A percentile compares a stretch with the other conserved stretches of the same genome.
These are phyloP conservation scores for Claviceps monticola DNA, from an alignment of 2,329 filamentous ascomycete species.

Conservation along the genomic window DNA sequence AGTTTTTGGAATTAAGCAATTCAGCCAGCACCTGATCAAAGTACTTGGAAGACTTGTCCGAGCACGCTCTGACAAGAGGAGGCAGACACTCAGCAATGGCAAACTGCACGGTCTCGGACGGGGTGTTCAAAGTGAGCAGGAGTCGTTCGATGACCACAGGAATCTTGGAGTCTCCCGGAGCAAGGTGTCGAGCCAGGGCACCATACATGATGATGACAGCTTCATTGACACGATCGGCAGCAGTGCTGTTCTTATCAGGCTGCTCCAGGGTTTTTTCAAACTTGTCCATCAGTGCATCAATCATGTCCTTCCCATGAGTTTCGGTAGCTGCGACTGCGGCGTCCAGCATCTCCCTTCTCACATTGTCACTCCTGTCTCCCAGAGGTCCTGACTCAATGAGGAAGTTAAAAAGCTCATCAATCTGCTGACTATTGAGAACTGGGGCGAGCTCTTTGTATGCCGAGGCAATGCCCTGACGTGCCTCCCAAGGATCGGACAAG, in stretches of 20 bases:
- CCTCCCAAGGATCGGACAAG: slow-evolving; percentile 79
- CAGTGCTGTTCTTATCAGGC: slow-evolving; percentile 67
- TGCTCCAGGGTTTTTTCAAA: slow-evolving; percentile 82
- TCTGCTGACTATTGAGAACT: slow-evolving; percentile 50
- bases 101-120: slow-evolving; percentile 93
- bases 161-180: slow-evolving; percentile 72
- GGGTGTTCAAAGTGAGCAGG: slow-evolving; percentile 77
- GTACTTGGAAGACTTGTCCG: slow-evolving; percentile 65
- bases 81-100: slow-evolving; percentile 90
- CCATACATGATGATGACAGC: slow-evolving; percentile 97
- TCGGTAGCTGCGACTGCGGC: slow-evolving; percentile 73
- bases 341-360: slow-evolving; percentile 83
- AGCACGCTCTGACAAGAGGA: slow-evolving; percentile 71
- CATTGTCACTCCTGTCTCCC: slow-evolving; percentile 64
- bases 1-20: slow-evolving; percentile 77
- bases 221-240: slow-evolving; percentile 84
- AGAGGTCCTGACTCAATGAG: slow-evolving; percentile 76
- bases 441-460: slow-evolving; percentile 72
- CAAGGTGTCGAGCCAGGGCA: slow-evolving; percentile 76
- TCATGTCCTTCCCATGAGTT: slow-evolving; percentile 62
- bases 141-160: slow-evolving; percentile 79
- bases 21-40: slow-evolving; percentile 68
- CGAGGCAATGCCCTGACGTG: slow-evolving; percentile 74
- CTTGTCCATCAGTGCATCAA: slow-evolving; percentile 83
- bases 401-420: slow-evolving; percentile 72